Base-by-base conservation (phyloP, 2,329 filamentous ascomycete genomes). In the Aspergillus novofumigatus region DNA sequence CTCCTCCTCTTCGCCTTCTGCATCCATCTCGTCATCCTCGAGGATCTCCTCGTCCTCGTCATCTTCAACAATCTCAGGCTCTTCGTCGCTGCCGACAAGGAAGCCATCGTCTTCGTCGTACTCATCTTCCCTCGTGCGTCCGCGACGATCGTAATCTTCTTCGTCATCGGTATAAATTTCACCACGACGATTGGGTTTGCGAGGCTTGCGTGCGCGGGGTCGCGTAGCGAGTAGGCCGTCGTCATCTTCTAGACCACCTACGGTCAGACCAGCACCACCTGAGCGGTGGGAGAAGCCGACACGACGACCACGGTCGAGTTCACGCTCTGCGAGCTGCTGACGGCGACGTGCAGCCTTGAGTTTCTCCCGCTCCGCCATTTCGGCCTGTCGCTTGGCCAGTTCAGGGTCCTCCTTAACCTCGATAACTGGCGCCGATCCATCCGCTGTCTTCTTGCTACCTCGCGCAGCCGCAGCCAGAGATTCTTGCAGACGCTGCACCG, bases 91-190 rank as follows among this genome's bases (percentile, higher is more conserved):
- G 17, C 72, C 73, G 25, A 78, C 78, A 53, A 93, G 86, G 74
- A 93, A 93, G 53, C 88, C 89, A 67, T 92, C 90, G 50, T 90
- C 87, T 67, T 89, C 88, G 69, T 93, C 90, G 67, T 92, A 92
- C 66, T 92, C 87, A 74, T 95, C 88, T 72, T 92, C 86, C 70
- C 89, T 87, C 75, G 72, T 78, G 25, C 77, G 72, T 3, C 74
- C 71, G 45, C 77, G 72, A 26, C 76, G 73, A 28, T 73, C 70
- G 55, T 75, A 78, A 8, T 80, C 78, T 51, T 79, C 77, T 62
- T 80, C 79, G 28, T 80, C 77, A 54, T 80, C 77, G 1, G 75
- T 77, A 61, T 80, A 78, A 55, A 80, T 77, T 58, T 80, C 78
- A 25, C 78, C 78, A 35, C 75, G 75, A 42, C 77, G 73, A 59